phyloP scores from a whole-genome alignment of 352 stramenopile genomes.

The Phytophthora meadii region DNA sequence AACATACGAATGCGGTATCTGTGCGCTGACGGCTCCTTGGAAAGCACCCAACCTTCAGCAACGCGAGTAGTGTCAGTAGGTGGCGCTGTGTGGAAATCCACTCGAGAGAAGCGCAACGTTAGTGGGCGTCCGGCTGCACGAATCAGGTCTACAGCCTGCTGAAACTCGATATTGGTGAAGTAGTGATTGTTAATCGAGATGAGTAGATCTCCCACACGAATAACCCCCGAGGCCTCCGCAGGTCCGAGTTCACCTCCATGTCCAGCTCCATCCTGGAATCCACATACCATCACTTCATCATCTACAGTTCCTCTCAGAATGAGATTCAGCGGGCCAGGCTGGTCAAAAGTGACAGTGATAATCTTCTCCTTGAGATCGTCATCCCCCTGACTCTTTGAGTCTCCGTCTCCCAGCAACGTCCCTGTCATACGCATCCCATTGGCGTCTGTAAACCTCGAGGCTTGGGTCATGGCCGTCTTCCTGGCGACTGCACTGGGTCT shows the following conservation, averaged over 20 bases:
- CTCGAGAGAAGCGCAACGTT: slow-evolving; percentile 83
- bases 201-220: slow-evolving; percentile 83
- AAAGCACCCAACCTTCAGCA: slow-evolving; percentile 86
- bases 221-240: slow-evolving; percentile 75
- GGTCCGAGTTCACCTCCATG: slow-evolving; percentile 45
- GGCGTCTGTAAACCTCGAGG: slow-evolving; percentile 79
- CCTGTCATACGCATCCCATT: slow-evolving; percentile 84
- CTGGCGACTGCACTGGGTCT: slow-evolving; percentile 68
- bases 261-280: slow-evolving; percentile 60
- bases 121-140: slow-evolving; percentile 69
- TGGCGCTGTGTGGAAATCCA: slow-evolving; percentile 55
- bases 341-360: slow-evolving; percentile 89
- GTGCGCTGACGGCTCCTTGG: slow-evolving; percentile 80
- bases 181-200: slow-evolving; percentile 90
- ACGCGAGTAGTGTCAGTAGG: slow-evolving; percentile 50
- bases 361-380: slow-evolving; percentile 89
- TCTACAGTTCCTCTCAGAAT: slow-evolving; percentile 86
- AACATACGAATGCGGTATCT: slow-evolving; percentile 85
- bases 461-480: slow-evolving; percentile 73
- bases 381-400: slow-evolving; percentile 61
- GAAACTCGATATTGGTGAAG: slow-evolving; percentile 89
- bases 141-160: slow-evolving; percentile 81
- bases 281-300: slow-evolving; percentile 90
- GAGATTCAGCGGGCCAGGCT: slow-evolving; percentile 71
- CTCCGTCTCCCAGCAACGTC: slow-evolving; percentile 46